phyloP scores from a whole-genome alignment of 345 rosid species.

The Crucihimalaya himalaica region DNA sequence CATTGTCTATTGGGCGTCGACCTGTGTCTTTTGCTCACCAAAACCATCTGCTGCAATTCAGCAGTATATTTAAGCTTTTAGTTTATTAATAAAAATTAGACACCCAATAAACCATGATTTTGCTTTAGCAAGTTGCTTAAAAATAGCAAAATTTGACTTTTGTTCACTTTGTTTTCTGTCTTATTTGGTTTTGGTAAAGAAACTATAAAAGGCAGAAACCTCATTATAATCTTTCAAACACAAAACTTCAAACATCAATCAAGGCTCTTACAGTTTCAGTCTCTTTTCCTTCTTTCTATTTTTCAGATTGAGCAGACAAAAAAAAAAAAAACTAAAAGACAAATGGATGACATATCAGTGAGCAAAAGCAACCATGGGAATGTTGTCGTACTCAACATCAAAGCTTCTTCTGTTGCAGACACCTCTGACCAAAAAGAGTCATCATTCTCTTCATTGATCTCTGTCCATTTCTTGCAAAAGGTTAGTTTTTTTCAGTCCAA shows the following conservation, averaged over 20 bases:
- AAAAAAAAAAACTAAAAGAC: background rate
- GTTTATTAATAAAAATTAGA: background rate
- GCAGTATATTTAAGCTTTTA: background rate
- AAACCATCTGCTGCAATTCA: constrained; percentile 26
- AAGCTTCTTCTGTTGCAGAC: constrained; percentile 37
- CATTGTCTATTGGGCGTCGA: constrained; percentile 11
- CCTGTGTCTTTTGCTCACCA: background rate
- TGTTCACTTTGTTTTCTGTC: background rate
- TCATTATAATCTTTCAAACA: background rate
- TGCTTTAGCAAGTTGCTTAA: constrained; percentile 16
- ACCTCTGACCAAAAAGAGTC: constrained; percentile 30
- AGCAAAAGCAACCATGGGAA: constrained; percentile 43
- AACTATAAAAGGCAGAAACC: constrained; percentile 25
- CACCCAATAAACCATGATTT: background rate
- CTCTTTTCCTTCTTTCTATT: background rate
- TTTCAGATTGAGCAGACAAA: background rate
- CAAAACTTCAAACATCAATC: constrained; percentile 26
- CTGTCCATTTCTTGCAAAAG: constrained; percentile 73
- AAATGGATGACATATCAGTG: constrained; percentile 51
- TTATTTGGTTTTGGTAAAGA: background rate
- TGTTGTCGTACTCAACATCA: constrained; percentile 48
- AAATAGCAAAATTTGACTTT: constrained; percentile 22
- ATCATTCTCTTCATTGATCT: constrained; percentile 32
- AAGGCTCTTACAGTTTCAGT: background rate
- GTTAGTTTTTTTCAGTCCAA: constrained; percentile 32